phyloP scores from a whole-genome alignment of 2,329 filamentous ascomycete species.

The Arthroderma sp. region DNA sequence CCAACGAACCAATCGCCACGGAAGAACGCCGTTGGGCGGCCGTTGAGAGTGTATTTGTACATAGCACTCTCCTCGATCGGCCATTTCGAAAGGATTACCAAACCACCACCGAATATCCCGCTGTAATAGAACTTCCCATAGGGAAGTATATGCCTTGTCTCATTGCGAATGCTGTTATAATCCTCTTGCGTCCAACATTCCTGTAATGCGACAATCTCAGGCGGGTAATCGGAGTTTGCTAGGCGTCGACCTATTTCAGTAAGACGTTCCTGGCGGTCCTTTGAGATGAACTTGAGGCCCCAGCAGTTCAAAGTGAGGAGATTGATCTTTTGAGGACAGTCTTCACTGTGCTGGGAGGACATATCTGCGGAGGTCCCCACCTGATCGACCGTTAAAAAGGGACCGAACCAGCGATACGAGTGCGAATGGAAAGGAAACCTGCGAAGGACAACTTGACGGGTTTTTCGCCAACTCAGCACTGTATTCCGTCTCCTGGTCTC shows the following conservation, averaged over 20 bases:
- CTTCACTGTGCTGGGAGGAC: conserved; percentile 10
- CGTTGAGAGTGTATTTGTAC: conserved; percentile 79
- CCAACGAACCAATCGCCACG: conserved; percentile 94
- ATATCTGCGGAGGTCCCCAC: neutral
- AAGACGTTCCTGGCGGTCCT: conserved; percentile 63
- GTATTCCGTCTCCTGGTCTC: no score
- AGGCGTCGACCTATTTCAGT: conserved; percentile 72
- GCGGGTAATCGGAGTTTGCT: conserved; percentile 51
- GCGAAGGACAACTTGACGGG: no score
- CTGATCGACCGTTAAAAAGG: neutral
- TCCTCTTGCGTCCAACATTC: conserved; percentile 87
- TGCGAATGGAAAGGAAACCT: no score
- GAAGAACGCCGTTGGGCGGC: conserved; percentile 84
- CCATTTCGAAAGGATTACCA: conserved; percentile 83
- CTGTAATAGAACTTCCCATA: conserved; percentile 88
- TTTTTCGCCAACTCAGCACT: no score
- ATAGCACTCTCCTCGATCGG: conserved; percentile 83
- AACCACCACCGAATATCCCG: conserved; percentile 76
- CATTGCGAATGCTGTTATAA: conserved; percentile 62
- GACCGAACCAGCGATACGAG: no score
- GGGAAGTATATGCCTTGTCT: conserved; percentile 62
- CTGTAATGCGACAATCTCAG: conserved; percentile 83
- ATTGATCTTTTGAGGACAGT: conserved; percentile 46
- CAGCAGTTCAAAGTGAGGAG: conserved; percentile 91
- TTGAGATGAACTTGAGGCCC: conserved; percentile 80